phyloP scores from a whole-genome alignment of 2,329 filamentous ascomycete genomes.

The Ophiostoma sp. region DNA sequence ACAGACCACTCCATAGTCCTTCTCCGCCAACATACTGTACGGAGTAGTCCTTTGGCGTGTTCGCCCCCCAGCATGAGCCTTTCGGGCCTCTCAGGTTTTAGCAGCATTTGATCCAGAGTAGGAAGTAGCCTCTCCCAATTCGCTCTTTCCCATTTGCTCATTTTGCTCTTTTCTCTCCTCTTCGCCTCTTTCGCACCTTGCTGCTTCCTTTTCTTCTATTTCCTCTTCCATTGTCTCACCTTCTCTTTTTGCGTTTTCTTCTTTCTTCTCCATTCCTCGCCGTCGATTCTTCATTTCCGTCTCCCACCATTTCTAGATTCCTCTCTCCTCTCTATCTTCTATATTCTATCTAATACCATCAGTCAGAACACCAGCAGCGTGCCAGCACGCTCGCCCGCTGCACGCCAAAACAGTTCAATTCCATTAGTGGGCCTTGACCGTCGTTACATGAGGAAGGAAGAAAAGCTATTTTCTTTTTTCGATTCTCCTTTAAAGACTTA shows the following conservation, averaged over 20 bases:
- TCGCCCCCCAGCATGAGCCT: neutral
- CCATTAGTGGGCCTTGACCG: neutral
- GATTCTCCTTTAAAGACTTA: neutral
- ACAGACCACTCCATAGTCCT: neutral
- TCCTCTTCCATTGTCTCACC: conserved; percentile 2
- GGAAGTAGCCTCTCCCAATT: neutral
- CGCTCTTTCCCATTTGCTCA: conserved; percentile 2
- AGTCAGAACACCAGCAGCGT: neutral
- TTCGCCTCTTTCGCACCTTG: neutral
- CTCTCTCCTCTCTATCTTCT: neutral
- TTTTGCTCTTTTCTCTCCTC: neutral
- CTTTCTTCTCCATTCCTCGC: neutral
- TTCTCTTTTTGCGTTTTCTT: neutral
- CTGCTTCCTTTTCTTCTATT: conserved; percentile 12
- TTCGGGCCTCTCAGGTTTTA: neutral
- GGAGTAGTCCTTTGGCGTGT: conserved; percentile 5
- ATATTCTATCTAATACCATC: neutral
- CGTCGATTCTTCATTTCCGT: neutral
- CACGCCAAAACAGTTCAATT: neutral
- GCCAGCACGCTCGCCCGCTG: neutral
- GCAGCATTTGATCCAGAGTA: neutral
- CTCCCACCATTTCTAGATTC: neutral
- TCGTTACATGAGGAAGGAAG: conserved; percentile 1
- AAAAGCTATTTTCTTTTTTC: neutral
- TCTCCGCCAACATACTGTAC: neutral